A percentile compares a stretch with the other conserved stretches of the same genome.
Conservation (phyloP, 257 asterid species). For the Plantago ovata region DNA sequence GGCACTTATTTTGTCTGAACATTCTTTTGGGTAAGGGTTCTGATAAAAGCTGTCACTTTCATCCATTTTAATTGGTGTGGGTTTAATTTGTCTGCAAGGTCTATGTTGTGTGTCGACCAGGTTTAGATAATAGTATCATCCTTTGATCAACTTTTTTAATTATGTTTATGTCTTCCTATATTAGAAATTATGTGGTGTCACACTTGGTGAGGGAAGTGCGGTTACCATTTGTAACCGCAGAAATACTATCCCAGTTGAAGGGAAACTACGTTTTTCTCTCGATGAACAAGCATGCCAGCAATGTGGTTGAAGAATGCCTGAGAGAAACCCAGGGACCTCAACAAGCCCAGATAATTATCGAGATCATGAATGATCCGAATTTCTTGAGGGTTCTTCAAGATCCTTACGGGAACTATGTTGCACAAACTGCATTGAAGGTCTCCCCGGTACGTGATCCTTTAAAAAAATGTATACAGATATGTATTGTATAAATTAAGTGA, state of each 20-base stretch:
- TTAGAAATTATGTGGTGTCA: constrained; percentile 74
- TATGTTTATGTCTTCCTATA: neutral
- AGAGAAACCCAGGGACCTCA: constrained; percentile 23
- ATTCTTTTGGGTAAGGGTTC: constrained; percentile 45
- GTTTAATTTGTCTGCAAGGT: neutral
- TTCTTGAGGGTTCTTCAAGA: constrained; percentile 53
- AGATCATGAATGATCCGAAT: constrained; percentile 34
- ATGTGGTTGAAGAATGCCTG: constrained; percentile 65
- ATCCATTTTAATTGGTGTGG: neutral
- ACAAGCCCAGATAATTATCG: constrained; percentile 26
- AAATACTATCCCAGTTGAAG: constrained; percentile 27
- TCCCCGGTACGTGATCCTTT: constrained; percentile 35
- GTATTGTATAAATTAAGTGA: neutral
- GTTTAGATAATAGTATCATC: neutral
- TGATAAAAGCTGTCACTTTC: neutral
- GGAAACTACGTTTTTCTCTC: constrained; percentile 42
- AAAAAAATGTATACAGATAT: too few relatives aligned
- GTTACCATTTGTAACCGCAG: constrained; percentile 14
- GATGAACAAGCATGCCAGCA: constrained; percentile 55
- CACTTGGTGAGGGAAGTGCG: constrained; percentile 25
- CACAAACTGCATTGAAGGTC: constrained; percentile 40
- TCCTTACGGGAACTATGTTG: constrained; percentile 70
- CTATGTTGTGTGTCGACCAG: neutral
- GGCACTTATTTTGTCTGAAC: constrained; percentile 33
- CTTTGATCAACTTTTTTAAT: neutral